phyloP scores from a whole-genome alignment of 208 protist species.

The Acanthamoeba healyi region DNA sequence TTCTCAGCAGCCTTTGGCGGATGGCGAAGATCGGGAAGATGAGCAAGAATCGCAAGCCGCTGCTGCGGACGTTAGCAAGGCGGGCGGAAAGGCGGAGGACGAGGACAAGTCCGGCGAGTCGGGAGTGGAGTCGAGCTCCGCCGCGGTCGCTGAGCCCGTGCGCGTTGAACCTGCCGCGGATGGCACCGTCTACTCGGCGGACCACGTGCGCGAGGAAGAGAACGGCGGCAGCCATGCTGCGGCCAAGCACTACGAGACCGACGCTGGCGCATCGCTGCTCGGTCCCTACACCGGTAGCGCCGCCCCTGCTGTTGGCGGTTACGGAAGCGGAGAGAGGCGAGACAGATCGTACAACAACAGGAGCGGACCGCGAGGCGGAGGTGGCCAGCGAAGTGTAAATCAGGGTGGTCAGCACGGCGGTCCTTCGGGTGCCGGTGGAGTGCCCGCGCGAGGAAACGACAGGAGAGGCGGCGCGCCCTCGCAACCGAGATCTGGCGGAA shows the following conservation, averaged over 20 bases:
- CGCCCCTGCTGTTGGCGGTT: neutral
- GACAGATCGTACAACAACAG: neutral
- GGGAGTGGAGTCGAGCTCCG: neutral
- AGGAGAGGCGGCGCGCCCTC: neutral
- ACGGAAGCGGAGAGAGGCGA: neutral
- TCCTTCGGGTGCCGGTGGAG: neutral
- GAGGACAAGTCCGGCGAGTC: neutral
- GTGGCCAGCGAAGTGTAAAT: neutral
- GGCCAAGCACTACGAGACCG: neutral
- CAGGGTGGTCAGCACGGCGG: neutral
- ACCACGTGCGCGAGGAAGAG: neutral
- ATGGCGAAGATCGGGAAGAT: slow-evolving; percentile 10
- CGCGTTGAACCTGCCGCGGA: neutral
- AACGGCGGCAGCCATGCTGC: slow-evolving; percentile 1
- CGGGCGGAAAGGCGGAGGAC: neutral
- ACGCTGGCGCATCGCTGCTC: neutral
- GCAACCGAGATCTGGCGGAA: neutral
- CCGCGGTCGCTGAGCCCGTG: neutral
- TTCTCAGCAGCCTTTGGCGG: neutral
- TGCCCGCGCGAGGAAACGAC: neutral
- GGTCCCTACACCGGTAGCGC: slow-evolving; percentile 9
- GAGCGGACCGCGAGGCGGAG: neutral
- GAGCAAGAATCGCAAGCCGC: neutral
- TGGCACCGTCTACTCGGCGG: neutral
- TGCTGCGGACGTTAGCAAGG: neutral